Percentiles rank a stretch among this genome's conserved stretches.
Evolutionary conservation across 2,329 filamentous ascomycete species (phyloP).

Genomic region (Scedosporium boydii): DNA sequence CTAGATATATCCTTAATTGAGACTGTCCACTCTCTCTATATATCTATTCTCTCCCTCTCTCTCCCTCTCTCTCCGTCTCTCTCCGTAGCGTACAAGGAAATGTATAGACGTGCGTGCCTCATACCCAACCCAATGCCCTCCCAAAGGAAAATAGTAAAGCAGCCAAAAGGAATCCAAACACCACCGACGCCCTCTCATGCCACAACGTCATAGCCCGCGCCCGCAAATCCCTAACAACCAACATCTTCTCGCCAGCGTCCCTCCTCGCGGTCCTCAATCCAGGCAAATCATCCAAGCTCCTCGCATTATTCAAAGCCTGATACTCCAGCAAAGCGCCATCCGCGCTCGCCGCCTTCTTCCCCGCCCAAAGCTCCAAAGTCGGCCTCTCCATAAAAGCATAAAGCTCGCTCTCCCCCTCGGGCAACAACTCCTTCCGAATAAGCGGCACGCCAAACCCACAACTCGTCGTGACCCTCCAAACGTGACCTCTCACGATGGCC

Average conservation of each 20-base stretch:
- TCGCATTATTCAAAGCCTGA: conserved; percentile 43
- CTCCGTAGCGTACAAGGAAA: neutral
- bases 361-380: conserved; percentile 43
- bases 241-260: conserved; percentile 36
- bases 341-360: conserved; percentile 37
- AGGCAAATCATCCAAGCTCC: conserved; percentile 49
- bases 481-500: conserved; percentile 50
- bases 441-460: conserved; percentile 58
- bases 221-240: conserved; percentile 12
- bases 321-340: conserved; percentile 36
- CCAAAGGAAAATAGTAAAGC: conserved; percentile 9
- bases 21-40: neutral
- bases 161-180: conserved; percentile 19
- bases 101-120: neutral
- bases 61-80: neutral
- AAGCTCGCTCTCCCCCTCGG: conserved; percentile 18
- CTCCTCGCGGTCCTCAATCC: conserved; percentile 44
- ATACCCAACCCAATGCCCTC: neutral
- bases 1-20: neutral
- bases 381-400: conserved; percentile 42
- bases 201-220: conserved; percentile 16
- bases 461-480: conserved; percentile 57
- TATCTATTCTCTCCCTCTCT: too few relatives aligned
- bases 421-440: conserved; percentile 31
- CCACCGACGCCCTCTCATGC: conserved; percentile 21